Evolutionary conservation across 352 stramenopile genomes (phyloP).

Genomic region (Globisporangium paddicum): DNA sequence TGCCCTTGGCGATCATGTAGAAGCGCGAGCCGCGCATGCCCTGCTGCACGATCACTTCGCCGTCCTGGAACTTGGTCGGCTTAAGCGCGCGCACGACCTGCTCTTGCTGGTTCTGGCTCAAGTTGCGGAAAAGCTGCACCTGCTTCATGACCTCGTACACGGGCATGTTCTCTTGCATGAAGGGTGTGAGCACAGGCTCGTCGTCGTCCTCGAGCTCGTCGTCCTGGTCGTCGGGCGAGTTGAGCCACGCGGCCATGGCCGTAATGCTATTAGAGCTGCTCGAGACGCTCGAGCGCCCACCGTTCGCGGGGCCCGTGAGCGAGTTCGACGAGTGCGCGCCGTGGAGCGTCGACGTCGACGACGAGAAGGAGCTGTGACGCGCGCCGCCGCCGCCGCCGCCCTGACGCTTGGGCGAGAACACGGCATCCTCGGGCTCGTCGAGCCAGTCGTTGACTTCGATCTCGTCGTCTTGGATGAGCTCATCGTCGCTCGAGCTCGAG

Average conservation of each 20-base stretch:
- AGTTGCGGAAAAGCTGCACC: slow-evolving; percentile 83
- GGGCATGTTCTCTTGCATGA: slow-evolving; percentile 80
- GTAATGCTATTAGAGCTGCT: slow-evolving; percentile 61
- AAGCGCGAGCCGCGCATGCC: slow-evolving; percentile 80
- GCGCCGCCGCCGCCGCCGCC: slow-evolving; percentile 14
- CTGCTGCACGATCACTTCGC: slow-evolving; percentile 83
- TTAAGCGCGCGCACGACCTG: slow-evolving; percentile 84
- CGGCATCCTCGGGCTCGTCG: slow-evolving; percentile 57
- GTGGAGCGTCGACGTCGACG: slow-evolving; percentile 35
- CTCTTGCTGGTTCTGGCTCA: slow-evolving; percentile 86
- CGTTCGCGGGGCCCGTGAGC: slow-evolving; percentile 21
- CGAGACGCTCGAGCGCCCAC: slow-evolving; percentile 29
- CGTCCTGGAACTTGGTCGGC: slow-evolving; percentile 79
- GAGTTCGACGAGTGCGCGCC: slow-evolving; percentile 28
- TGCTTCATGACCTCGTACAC: slow-evolving; percentile 88
- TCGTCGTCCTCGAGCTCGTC: slow-evolving; percentile 65
- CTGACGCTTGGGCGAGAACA: slow-evolving; percentile 42
- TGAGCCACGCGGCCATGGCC: slow-evolving; percentile 60
- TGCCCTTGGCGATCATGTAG: slow-evolving; percentile 89
- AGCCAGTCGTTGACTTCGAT: slow-evolving; percentile 72
- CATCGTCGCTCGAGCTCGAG: slow-evolving; percentile 20
- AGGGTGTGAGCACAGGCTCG: slow-evolving; percentile 60
- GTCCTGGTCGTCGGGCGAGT: slow-evolving; percentile 55
- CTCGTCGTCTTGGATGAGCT: slow-evolving; percentile 40
- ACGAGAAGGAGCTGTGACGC: slow-evolving; percentile 50